Conservation (phyloP, 495 filamentous ascomycete genomes). For the Cenococcum geophilum region DNA sequence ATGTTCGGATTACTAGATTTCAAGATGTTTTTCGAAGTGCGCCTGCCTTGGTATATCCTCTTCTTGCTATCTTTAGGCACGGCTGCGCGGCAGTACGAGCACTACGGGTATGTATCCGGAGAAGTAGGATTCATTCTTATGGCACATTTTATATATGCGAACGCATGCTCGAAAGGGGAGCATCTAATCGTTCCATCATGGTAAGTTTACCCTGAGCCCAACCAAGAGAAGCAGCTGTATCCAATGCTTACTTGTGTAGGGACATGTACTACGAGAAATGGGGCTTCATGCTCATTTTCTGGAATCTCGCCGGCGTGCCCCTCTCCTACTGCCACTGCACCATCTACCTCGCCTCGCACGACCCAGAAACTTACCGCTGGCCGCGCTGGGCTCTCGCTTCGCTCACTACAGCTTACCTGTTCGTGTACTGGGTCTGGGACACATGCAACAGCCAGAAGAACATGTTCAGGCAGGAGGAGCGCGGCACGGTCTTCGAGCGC, state of each 20-base stretch:
- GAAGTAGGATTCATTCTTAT: conserved; percentile 84
- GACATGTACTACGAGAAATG: conserved; percentile 99
- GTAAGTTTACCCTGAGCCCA: conserved; percentile 39
- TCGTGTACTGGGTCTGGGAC: conserved; percentile 90
- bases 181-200: conserved; percentile 91
- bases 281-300: conserved; percentile 99
- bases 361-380: conserved; percentile 76
- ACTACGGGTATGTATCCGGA: conserved; percentile 83
- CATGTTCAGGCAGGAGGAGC: conserved; percentile 76
- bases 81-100: conserved; percentile 80
- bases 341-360: conserved; percentile 85
- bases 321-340: conserved; percentile 96
- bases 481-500: conserved; percentile 63
- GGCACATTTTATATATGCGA: conserved; percentile 94
- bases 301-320: conserved; percentile 95
- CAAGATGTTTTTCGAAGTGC: conserved; percentile 99
- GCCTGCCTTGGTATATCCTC: conserved; percentile 93
- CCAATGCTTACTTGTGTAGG: conserved; percentile 34
- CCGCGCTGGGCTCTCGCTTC: conserved; percentile 57
- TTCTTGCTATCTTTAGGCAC: conserved; percentile 71
- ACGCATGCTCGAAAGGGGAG: conserved; percentile 94
- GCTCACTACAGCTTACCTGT: conserved; percentile 68
- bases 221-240: too few relatives aligned
- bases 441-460: conserved; percentile 93
- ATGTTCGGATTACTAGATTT: conserved; percentile 92